These are phyloP conservation scores for Cymbidium sinense DNA, from an alignment of 106 monocot genomes.

Conservation along the genomic window DNA sequence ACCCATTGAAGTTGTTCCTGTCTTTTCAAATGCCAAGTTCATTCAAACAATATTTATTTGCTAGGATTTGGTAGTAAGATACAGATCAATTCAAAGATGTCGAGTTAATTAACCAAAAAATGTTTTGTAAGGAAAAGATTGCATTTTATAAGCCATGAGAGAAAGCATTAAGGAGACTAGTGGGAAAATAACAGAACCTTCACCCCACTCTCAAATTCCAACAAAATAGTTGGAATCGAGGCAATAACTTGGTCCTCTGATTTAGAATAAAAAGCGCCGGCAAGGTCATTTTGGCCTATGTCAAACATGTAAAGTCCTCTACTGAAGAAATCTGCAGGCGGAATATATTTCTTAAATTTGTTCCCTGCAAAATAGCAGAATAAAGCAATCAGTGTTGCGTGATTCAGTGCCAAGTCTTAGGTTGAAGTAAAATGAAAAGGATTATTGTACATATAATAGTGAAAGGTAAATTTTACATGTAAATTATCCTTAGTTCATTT, in stretches of 20 bases:
- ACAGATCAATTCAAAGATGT: too few species aligned
- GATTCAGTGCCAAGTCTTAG: neutral
- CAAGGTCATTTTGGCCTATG: conserved; percentile 94
- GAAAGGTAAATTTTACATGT: neutral
- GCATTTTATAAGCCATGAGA: neutral
- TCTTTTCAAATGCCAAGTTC: too few species aligned
- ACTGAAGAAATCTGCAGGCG: conserved; percentile 51
- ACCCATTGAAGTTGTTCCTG: too few species aligned
- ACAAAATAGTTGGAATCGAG: conserved; percentile 67
- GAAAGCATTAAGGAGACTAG: neutral
- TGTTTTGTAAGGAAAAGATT: neutral
- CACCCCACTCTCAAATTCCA: conserved; percentile 75
- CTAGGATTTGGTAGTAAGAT: too few species aligned
- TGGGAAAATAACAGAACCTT: conserved; percentile 35
- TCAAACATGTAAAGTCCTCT: conserved; percentile 85
- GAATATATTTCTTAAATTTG: conserved; percentile 61
- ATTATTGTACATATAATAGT: neutral
- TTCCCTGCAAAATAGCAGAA: conserved; percentile 35
- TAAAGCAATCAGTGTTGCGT: neutral
- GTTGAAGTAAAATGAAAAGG: neutral
- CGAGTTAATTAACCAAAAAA: too few species aligned
- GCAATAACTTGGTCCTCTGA: conserved; percentile 83
- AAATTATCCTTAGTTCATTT: neutral
- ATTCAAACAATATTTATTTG: too few species aligned
- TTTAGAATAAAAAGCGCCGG: conserved; percentile 73